Evolutionary conservation across 164 flowering plant species (phyloP), one percentile per base, ranked within the genome.

Genomic region (Macadamia integrifolia): DNA sequence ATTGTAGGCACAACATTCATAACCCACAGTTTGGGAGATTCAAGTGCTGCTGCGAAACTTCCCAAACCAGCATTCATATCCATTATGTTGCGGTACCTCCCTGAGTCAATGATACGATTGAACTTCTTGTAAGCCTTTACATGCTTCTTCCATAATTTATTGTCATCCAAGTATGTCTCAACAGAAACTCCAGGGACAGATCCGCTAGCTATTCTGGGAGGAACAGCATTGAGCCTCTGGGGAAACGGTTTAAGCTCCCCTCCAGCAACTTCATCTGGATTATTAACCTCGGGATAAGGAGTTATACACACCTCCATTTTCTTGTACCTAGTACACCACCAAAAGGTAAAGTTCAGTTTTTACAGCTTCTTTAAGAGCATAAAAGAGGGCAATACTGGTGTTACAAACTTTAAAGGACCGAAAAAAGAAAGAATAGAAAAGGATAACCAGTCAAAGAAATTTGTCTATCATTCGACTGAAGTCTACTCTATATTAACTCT

Each of bases 31-130:
- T 88, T 89, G 6, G 95, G 77, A 72, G 90, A 86, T 11, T 84
- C 78, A 66, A 89, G 73, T 43, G 92, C 88, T 17, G 98, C 97
- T 50, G 96, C 96, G 79, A 93, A 93, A 68, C 98, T 80, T 68
- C 98, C 97, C 68, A 93, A 74, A 18, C 92, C 93, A 56, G 98
- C 94, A 81, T 92, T 92, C 98, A 92, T 92, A 71, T 92, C 98
- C 96, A 92, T 87, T 32, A 92, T 85, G 69, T 93, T 93, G 60
- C 98, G 87, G 44, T 89, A 93, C 75, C 98, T 85, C 65, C 93
- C 94, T 0, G 96, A 68, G 75, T 86, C 91, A 69, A 93, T 60
- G 23, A 89, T 75, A 68, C 78, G 85, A 73, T 84, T 93, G 58
- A 85, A 78, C 74, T 71, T 91, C 77, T 82, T 89, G 69, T 93